Evolutionary conservation across 192 early-diverging fungal species (phyloP).

Genomic region (Funneliformis geosporum): DNA sequence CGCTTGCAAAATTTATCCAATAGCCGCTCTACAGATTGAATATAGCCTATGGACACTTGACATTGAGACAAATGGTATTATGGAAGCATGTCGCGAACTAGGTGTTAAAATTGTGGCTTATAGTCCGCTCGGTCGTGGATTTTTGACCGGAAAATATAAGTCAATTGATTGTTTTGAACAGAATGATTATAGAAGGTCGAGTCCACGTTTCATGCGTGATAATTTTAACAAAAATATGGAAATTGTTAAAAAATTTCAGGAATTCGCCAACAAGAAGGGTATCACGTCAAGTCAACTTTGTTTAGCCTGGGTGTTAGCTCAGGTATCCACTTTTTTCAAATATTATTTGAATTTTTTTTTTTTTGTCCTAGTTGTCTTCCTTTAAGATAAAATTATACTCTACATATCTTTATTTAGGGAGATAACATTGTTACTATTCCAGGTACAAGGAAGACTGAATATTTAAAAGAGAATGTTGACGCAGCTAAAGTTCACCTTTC

Average conservation of each 20-base stretch:
- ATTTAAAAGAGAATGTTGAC: no score
- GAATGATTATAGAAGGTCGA: constrained; percentile 52
- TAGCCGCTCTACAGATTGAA: constrained; percentile 44
- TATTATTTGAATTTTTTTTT: no score
- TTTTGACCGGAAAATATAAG: constrained; percentile 63
- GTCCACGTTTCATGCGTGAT: constrained; percentile 61
- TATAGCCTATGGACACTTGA: constrained; percentile 7
- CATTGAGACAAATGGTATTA: constrained; percentile 64
- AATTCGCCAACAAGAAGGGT: no score
- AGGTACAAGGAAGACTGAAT: no score
- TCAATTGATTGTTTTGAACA: constrained; percentile 52
- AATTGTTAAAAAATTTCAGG: no score
- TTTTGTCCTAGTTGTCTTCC: no score
- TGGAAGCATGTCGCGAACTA: constrained; percentile 72
- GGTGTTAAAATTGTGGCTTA: constrained; percentile 76
- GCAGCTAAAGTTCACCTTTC: no score
- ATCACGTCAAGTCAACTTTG: constrained; percentile 55
- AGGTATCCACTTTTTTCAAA: no score
- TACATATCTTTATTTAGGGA: no score
- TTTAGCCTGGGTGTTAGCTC: constrained; percentile 66
- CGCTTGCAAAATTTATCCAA: constrained; percentile 69
- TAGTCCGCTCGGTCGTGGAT: constrained; percentile 70
- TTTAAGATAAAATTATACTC: no score
- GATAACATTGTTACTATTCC: no score
- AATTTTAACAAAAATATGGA: no score